Evolutionary conservation across 768 basidiomycete genomes (phyloP).

Genomic region (Cubamyces sp.): DNA sequence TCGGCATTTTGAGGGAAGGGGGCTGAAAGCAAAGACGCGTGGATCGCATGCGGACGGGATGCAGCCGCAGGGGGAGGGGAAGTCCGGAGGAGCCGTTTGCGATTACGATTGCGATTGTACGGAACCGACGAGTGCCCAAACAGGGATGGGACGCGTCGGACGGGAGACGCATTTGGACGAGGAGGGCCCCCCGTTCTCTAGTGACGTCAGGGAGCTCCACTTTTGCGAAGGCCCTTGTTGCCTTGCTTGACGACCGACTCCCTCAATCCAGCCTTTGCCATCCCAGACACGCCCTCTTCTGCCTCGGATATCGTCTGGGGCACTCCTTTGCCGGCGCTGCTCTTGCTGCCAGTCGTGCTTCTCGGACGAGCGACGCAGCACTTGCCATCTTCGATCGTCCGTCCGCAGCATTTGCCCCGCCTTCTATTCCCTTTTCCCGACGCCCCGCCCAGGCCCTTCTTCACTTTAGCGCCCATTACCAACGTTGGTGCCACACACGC

Average conservation of each 20-base stretch:
- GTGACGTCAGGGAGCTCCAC: constrained; percentile 14
- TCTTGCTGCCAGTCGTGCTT: too few relatives aligned
- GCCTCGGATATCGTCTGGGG: too few relatives aligned
- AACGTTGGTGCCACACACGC: not conserved
- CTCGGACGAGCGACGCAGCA: not conserved
- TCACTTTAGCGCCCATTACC: not conserved
- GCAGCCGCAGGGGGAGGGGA: too few relatives aligned
- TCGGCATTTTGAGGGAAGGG: not conserved
- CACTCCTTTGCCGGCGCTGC: too few relatives aligned
- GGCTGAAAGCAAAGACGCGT: not conserved
- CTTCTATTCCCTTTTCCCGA: not conserved
- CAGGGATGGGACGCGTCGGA: not conserved
- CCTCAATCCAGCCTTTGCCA: not conserved
- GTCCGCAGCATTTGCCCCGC: constrained; percentile 4
- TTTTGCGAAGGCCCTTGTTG: not conserved
- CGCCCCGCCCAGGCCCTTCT: not conserved
- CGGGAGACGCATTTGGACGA: not conserved
- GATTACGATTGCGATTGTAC: not conserved
- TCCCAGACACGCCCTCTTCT: not conserved
- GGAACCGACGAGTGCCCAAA: too few relatives aligned
- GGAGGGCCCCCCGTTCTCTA: not conserved
- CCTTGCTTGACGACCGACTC: not conserved
- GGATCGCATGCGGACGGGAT: not conserved
- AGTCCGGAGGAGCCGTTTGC: not conserved
- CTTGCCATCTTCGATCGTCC: not conserved